Conservation (phyloP, 202 grass and related monocot species). For the Schoenoplectus tabernaemontani region DNA sequence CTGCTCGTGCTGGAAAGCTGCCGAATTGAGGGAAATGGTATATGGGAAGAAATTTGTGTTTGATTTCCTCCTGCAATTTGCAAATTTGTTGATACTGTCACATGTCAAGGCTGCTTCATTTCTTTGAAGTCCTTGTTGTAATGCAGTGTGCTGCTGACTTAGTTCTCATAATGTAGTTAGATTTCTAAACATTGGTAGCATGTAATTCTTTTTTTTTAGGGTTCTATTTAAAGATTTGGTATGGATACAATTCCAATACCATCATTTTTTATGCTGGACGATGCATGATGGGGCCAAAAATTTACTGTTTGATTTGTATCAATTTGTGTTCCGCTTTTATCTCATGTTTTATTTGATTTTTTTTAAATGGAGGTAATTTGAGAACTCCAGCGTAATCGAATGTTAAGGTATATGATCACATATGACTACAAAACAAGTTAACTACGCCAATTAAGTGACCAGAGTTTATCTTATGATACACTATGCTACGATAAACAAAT, state of each 20-base stretch:
- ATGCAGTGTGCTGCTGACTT: neutral
- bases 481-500: no score
- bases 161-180: neutral
- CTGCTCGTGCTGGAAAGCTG: slow-evolving; percentile 2
- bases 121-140: neutral
- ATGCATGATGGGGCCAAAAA: neutral
- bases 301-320: neutral
- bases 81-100: neutral
- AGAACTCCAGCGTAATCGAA: neutral
- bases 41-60: neutral
- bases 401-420: neutral
- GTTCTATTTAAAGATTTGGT: neutral
- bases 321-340: neutral
- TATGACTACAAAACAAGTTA: neutral
- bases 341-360: neutral
- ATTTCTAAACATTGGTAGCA: neutral
- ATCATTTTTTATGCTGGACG: neutral
- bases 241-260: neutral
- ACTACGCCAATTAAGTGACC: neutral
- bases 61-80: neutral
- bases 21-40: neutral
- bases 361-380: neutral
- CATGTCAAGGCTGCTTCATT: neutral
- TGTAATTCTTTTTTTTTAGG: neutral
- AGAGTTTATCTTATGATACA: no score